Evolutionary conservation across 352 stramenopile species (phyloP).

Genomic region (Phytophthora tentaculata): DNA sequence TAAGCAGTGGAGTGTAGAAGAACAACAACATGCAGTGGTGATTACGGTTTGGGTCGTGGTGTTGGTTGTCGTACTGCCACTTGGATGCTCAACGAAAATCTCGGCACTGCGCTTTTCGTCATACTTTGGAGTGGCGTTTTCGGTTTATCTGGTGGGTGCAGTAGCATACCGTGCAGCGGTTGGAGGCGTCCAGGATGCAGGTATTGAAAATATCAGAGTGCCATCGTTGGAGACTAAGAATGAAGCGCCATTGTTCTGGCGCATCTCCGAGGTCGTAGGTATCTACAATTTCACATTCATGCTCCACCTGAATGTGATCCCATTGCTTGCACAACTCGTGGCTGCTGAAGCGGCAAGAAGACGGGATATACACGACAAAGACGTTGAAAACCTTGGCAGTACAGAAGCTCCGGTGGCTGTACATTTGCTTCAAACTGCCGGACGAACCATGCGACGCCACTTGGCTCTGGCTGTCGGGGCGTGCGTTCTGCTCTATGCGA

Average conservation of each 20-base stretch:
- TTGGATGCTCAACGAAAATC: slow-evolving; percentile 76
- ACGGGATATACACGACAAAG: slow-evolving; percentile 10
- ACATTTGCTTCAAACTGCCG: slow-evolving; percentile 30
- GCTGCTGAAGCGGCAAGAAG: slow-evolving; percentile 25
- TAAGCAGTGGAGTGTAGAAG: slow-evolving; percentile 28
- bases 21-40: slow-evolving; percentile 46
- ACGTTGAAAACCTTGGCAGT: slow-evolving; percentile 15
- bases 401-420: slow-evolving; percentile 19
- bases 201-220: background rate
- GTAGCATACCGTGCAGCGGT: slow-evolving; percentile 60
- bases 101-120: slow-evolving; percentile 77
- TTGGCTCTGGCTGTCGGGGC: slow-evolving; percentile 50
- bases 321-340: slow-evolving; percentile 66
- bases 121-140: slow-evolving; percentile 76
- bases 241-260: slow-evolving; percentile 44
- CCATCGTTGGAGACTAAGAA: background rate
- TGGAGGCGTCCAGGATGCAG: slow-evolving; percentile 14
- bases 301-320: slow-evolving; percentile 83
- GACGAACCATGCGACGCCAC: slow-evolving; percentile 49
- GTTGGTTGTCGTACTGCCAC: slow-evolving; percentile 62
- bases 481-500: slow-evolving; percentile 65
- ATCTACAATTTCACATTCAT: slow-evolving; percentile 91
- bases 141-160: slow-evolving; percentile 68
- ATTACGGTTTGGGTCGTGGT: slow-evolving; percentile 65
- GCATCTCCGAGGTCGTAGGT: slow-evolving; percentile 63